Conservation (phyloP, 805 yeast species). For the Candida khao-thaluensis region DNA sequence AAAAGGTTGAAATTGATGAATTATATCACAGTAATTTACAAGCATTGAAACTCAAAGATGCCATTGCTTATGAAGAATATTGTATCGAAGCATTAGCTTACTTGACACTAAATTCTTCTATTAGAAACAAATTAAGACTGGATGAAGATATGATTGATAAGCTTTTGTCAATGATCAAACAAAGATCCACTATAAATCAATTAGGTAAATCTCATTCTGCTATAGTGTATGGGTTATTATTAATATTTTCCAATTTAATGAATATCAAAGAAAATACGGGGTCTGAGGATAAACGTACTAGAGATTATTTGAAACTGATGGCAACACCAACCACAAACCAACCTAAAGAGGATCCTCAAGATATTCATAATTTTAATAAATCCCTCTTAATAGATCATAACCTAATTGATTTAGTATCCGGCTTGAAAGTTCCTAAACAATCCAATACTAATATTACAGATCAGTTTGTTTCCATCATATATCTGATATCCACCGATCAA, state of each 20-base stretch:
- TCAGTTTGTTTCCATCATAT: conserved; percentile 33
- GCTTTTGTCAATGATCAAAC: conserved; percentile 3
- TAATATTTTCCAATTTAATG: conserved; percentile 41
- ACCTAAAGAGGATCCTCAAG: conserved; percentile 18
- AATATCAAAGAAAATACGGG: conserved; percentile 25
- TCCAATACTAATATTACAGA: conserved; percentile 16
- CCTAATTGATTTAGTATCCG: conserved; percentile 19
- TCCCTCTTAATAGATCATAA: conserved; percentile 25
- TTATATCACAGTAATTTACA: conserved; percentile 23
- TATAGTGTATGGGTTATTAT: conserved; percentile 39
- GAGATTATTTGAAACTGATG: conserved; percentile 37
- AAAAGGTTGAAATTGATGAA: conserved; percentile 21
- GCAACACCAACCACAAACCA: conserved; percentile 30
- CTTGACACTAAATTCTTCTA: conserved; percentile 36
- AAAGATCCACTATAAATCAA: background rate
- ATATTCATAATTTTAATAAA: conserved; percentile 32
- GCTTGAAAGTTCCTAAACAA: conserved; percentile 18
- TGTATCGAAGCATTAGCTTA: conserved; percentile 51
- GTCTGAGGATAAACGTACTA: conserved; percentile 30
- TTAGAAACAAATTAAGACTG: conserved; percentile 34
- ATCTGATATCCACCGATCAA: conserved; percentile 32
- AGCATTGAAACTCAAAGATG: background rate
- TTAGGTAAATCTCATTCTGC: conserved; percentile 18
- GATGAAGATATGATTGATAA: conserved; percentile 18
- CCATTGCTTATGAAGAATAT: conserved; percentile 8